Percentiles rank a stretch among this genome's conserved stretches.
These are phyloP conservation scores for Silene latifolia DNA, from an alignment of 148 eudicot species.

Conservation along the genomic window DNA sequence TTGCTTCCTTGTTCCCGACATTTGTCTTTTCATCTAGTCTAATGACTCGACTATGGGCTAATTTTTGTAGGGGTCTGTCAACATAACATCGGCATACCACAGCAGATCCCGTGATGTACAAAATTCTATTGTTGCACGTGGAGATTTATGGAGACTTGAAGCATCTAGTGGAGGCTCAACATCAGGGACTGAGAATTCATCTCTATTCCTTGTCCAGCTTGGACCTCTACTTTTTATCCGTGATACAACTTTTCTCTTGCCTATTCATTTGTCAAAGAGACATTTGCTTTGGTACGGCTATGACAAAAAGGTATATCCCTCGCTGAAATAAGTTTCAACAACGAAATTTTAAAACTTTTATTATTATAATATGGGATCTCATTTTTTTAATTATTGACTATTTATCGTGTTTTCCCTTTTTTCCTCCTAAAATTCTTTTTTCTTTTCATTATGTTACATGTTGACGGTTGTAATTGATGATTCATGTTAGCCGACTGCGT, in stretches of 20 bases:
- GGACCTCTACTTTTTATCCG: slow-evolving; percentile 94
- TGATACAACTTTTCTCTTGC: slow-evolving; percentile 86
- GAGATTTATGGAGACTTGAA: slow-evolving; percentile 95
- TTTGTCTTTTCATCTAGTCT: not conserved
- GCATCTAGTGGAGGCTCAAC: slow-evolving; percentile 80
- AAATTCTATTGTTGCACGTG: slow-evolving; percentile 81
- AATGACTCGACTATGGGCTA: no score
- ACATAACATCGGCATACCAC: slow-evolving; percentile 77
- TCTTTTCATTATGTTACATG: no score
- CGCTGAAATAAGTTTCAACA: not conserved
- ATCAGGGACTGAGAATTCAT: slow-evolving; percentile 66
- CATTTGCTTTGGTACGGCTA: slow-evolving; percentile 98
- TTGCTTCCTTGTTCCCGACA: not conserved
- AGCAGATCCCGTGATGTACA: slow-evolving; percentile 74
- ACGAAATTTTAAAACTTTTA: not conserved
- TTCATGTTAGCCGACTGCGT: not conserved
- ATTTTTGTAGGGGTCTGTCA: slow-evolving; percentile 73
- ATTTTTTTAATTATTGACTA: no score
- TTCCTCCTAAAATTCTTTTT: no score
- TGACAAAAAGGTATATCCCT: slow-evolving; percentile 77
- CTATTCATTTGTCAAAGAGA: slow-evolving; percentile 86
- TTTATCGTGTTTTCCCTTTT: no score
- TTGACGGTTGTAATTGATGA: not conserved
- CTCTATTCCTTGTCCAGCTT: slow-evolving; percentile 90
- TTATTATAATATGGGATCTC: not conserved